Base-by-base conservation (phyloP, 2,329 filamentous ascomycete species). In the Trichothecium roseum region DNA sequence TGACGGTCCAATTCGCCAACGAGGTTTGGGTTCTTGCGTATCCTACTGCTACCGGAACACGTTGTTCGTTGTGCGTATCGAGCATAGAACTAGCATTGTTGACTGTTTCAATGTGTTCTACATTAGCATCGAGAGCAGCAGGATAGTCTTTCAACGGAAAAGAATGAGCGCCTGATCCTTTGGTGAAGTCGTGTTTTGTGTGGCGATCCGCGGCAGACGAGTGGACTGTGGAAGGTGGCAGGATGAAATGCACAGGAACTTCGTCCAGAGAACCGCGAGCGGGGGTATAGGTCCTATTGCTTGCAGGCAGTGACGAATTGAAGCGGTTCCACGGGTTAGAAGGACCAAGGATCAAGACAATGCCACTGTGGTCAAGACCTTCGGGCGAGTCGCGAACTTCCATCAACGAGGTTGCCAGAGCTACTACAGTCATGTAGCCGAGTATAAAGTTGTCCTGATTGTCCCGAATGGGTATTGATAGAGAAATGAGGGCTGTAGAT, bases 391-490 rank as follows among this genome's bases (percentile, higher is more conserved):
- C 57, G 18, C 78, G 62, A 2, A 86, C 69, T 30, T 68, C 56
- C n/a, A 77, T 62, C 4, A 91, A 63, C 2, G 81, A 68, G 4
- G 62, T 60, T 2, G 80, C 80, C 37, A 83, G 74, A 37, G 83
- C 71, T n/a, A 94, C 66, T 3, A 89, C 62, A 1, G 86, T 94
- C 63, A 94, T 72, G 63, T 86, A 94, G 2, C 85, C 88, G 5
- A 94, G 66, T 1, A 89, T 72, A 42, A 81, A 77, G 4, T 61
- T 62, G 29, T 59, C 54, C 3, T 70, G 69, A 2, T 68, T 66
- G 51, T 81, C 78, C 40, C 84, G 71, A 36, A 95, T 75, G 0
- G 87, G 84, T 13, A 89, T 60, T 0, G 87, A 94, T 39, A 94
- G 64, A 3, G 87, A 94, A 10, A 94, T 54, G 9, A 95, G 62